A percentile compares a stretch with the other conserved stretches of the same genome.
These are phyloP conservation scores for Mytilinidion resinicola DNA, from an alignment of 495 filamentous ascomycete species.

Conservation along the genomic window DNA sequence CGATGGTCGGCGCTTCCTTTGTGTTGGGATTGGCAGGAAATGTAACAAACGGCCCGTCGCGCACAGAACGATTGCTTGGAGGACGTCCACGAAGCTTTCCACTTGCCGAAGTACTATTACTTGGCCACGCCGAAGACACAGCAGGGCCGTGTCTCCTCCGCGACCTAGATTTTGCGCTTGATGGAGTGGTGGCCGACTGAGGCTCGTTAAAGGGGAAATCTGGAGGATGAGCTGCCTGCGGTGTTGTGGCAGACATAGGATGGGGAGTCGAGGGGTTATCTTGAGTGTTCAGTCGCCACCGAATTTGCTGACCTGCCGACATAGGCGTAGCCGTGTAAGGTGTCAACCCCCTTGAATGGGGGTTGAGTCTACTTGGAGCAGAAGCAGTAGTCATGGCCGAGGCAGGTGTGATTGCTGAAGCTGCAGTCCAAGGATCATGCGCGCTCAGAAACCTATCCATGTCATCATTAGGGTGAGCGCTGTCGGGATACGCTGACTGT, in stretches of 20 bases:
- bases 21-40: slow-evolving; percentile 67
- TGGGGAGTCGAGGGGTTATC: slow-evolving; percentile 61
- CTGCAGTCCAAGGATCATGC: slow-evolving; percentile 33
- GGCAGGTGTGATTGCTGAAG: slow-evolving; percentile 30
- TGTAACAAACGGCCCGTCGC: slow-evolving; percentile 77
- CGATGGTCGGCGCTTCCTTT: slow-evolving; percentile 34
- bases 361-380: slow-evolving; percentile 20
- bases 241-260: slow-evolving; percentile 76
- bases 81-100: slow-evolving; percentile 81
- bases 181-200: slow-evolving; percentile 63
- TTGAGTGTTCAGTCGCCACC: slow-evolving; percentile 40
- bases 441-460: slow-evolving; percentile 41
- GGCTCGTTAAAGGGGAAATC: slow-evolving; percentile 51
- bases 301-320: slow-evolving; percentile 36
- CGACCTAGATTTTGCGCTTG: slow-evolving; percentile 47
- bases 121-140: slow-evolving; percentile 92
- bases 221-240: slow-evolving; percentile 43
- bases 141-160: slow-evolving; percentile 81
- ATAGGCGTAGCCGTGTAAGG: slow-evolving; percentile 32
- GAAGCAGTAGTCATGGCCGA: slow-evolving; percentile 24
- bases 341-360: slow-evolving; percentile 16
- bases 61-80: slow-evolving; percentile 67
- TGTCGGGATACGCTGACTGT: slow-evolving; percentile 55
- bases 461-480: slow-evolving; percentile 42
- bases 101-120: slow-evolving; percentile 53